Evolutionary conservation across 495 filamentous ascomycete genomes (phyloP), one percentile per base, ranked within the genome.

Genomic region (Trichoderma virens): DNA sequence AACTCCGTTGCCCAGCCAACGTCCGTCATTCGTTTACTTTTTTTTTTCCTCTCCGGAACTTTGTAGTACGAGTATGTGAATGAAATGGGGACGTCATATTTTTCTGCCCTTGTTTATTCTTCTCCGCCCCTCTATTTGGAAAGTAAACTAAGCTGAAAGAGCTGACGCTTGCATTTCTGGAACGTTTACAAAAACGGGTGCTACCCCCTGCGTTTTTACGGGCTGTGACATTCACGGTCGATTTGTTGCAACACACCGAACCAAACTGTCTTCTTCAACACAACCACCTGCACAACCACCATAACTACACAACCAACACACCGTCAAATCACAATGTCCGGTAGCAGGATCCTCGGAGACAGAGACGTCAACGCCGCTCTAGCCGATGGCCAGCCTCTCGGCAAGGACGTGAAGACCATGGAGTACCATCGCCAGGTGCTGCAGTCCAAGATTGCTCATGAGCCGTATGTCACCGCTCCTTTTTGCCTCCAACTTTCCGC

Each of bases 371-470:
- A 89, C 72, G 73, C 70, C 63, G 71, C 76, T 62, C 72, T 79
- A 64, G 35, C 69, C 0, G 64, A 69, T 38, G 45, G 7, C 43
- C 62, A 34, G 35, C 67, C 68, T 35, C 65, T 70, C 64, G 70
- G 62, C 67, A 79, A 78, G 73, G 78, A 81, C 65, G 76, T 80
- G 27, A 85, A 84, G 79, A 80, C 74, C 68, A 86, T 95, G 82
- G 91, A 93, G 62, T 87, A 92, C 69, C 90, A 93, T 73, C 86
- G 90, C 45, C 86, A 92, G 75, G 78, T 88, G 20, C 72, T 95
- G 64, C 85, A 92, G 75, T 85, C 80, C 38, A 89, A 88, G 76
- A 76, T 93, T 62, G 85, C 88, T 34, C 76, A 85, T 68, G 85
- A 84, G 54, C 83, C 86, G 90, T 93, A 78, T 73, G 75, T 70